Evolutionary conservation across 176 grass and related monocot species (phyloP), one percentile per base, ranked within the genome.

Genomic region (Carex kokanica): DNA sequence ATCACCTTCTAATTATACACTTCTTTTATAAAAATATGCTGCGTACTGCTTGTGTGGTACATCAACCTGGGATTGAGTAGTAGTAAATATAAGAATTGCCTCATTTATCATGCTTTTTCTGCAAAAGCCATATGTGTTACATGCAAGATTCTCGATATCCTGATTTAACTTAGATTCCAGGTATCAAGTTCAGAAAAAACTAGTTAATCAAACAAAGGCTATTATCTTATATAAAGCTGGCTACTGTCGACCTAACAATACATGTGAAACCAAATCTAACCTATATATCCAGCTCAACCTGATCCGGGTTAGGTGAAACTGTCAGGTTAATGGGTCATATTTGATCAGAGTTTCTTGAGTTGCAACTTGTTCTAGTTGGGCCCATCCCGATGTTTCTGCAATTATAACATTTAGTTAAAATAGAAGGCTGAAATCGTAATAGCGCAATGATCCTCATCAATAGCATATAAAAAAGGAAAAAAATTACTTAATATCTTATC

Each of bases 1-100:
- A 52, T 52, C 45, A 21, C 47, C 23, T 75, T 53, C 17, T 75
- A 75, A 54, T 75, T 53, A 54, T 54, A 75, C 21, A 53, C 9
- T 54, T 54, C 45, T 75, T 75, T 53, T 75, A 75, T 53, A 12
- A 75, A 75, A 75, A 54, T 75, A 54, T 75, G 53, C 21, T 27
- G 49, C 21, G 31, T 53, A 75, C 47, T 47, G 45, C 12, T 29
- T 69, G 2, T 43, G 40, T 45, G 38, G 40, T 45, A 72, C 18
- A 72, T 75, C 72, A 75, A 69, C 32, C 65, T 69, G 16, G 40
- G 29, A 34, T 68, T 69, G 15, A 68, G 64, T 69, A 69, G 64
- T 23, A 4, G 36, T 38, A 61, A 24, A 38, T 69, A 17, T 41
- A 32, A n/a, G 32, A 69, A 38, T 69, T 17, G 6, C 65, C 29